Percentiles rank a stretch among this genome's conserved stretches.
Conservation (phyloP, 805 yeast species). For the Torulaspora maleeae region DNA sequence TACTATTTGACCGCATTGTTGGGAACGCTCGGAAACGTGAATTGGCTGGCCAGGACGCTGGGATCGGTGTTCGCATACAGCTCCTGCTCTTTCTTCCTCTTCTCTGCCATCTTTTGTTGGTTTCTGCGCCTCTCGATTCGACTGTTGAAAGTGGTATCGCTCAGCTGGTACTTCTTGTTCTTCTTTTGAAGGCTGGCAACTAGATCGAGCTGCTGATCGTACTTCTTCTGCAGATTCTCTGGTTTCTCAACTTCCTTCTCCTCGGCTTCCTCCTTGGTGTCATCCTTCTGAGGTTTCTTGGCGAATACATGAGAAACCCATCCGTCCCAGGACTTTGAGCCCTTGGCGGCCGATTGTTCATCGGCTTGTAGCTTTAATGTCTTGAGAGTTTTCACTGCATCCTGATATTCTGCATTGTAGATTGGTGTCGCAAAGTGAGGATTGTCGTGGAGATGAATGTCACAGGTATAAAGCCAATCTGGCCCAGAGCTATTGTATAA, state of each 20-base stretch:
- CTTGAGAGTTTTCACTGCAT: slow-evolving; percentile 17
- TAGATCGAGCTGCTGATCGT: slow-evolving; percentile 19
- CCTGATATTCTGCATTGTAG: slow-evolving; percentile 22
- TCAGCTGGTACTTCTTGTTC: slow-evolving; percentile 21
- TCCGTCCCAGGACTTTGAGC: slow-evolving; percentile 30
- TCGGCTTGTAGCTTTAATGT: slow-evolving; percentile 17
- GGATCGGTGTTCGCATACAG: slow-evolving; percentile 32
- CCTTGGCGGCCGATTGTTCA: slow-evolving; percentile 3
- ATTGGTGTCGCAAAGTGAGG: slow-evolving; percentile 32
- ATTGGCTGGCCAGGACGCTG: slow-evolving; percentile 20
- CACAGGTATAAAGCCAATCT: slow-evolving; percentile 36
- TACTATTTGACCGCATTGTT: background rate
- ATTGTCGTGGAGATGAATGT: slow-evolving; percentile 34
- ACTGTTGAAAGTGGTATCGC: slow-evolving; percentile 22
- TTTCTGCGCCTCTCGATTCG: slow-evolving; percentile 20
- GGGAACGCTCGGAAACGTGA: slow-evolving; percentile 25
- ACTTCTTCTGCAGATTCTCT: slow-evolving; percentile 14
- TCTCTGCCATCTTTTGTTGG: slow-evolving; percentile 8
- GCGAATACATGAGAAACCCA: slow-evolving; percentile 32
- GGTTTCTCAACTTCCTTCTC: slow-evolving; percentile 2
- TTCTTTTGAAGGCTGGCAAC: slow-evolving; percentile 19
- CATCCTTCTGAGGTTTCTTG: slow-evolving; percentile 13
- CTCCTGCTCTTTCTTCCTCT: slow-evolving; percentile 22
- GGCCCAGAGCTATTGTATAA: slow-evolving; percentile 26
- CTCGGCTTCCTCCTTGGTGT: background rate